Base-by-base conservation (phyloP, 345 rosid species). In the Luvunga scandens region DNA sequence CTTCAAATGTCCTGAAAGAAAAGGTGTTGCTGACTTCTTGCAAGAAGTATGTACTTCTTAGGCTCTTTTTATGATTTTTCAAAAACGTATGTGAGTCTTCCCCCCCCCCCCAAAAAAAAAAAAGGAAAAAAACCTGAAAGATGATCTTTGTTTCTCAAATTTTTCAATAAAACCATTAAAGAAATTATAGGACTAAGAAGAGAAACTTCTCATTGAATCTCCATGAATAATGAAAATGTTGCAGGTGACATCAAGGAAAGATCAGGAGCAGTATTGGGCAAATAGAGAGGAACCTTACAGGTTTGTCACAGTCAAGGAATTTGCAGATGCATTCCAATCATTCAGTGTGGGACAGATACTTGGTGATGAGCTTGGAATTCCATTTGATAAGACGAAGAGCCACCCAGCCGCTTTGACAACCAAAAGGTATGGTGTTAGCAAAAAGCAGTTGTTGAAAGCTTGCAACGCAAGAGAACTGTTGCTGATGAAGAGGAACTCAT, bases 241-340 rank as follows among this genome's bases (percentile, higher is more conserved):
- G 34, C 64, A 86, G 89, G 89, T 87, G 67, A 87, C 87, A 57
- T 87, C 89, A 4, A 86, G 27, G 74, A 86, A 86, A 62, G 89
- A 86, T 81, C 87, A 86, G 34, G 42, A 71, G 57, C 86, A 81
- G 72, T 86, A 86, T n/a, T 86, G 86, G 89, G 80, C 74, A 14
- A 63, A 38, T 9, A 76, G 24, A 70, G 78, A 85, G 42, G 81
- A 78, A 63, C 84, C 88, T 50, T 83, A 87, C 76, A 55, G 66
- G 69, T 87, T 79, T 81, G 79, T 85, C 48, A 59, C 78, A 10
- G 88, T 77, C 56, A 55, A 75, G 56, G 85, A 85, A 79, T 85
- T 87, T 57, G 75, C 81, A 0, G 73, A 75, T 67, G 84, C 90
- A 31, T 87, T 77, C 64, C 80, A 75, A 28, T 79, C 83, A 9